phyloP scores from a whole-genome alignment of 2,329 filamentous ascomycete species.

The Fonsecaea monophora region DNA sequence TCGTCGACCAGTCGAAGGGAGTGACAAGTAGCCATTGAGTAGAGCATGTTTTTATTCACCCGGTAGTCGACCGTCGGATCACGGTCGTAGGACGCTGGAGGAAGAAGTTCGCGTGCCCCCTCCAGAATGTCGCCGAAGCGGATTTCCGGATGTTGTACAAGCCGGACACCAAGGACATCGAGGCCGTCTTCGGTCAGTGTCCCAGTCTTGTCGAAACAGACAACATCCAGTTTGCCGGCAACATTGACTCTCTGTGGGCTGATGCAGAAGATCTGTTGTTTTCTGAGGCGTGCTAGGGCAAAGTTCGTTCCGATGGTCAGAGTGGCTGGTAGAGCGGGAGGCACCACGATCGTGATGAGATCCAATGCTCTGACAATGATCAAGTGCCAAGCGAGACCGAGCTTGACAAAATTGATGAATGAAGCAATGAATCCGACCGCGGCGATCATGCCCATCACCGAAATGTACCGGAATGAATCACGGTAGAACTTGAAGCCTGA shows the following conservation, averaged over 20 bases:
- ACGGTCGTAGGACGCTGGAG: constrained; percentile 61
- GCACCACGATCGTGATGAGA: constrained; percentile 96
- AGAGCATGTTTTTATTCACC: constrained; percentile 74
- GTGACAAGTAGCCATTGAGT: constrained; percentile 97
- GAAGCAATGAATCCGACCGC: constrained; percentile 86
- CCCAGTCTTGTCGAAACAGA: constrained; percentile 99
- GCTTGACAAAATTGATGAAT: constrained; percentile 87
- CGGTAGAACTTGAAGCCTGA: constrained; percentile 98
- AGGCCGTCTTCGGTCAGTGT: constrained; percentile 95
- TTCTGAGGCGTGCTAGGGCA: constrained; percentile 82
- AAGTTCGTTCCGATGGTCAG: constrained; percentile 97
- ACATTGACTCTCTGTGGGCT: constrained; percentile 97
- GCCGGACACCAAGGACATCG: constrained; percentile 86
- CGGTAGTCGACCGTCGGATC: constrained; percentile 67
- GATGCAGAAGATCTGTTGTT: constrained; percentile 94
- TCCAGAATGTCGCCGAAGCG: constrained; percentile 76
- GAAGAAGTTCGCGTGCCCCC: constrained; percentile 66
- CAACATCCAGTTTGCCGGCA: constrained; percentile 90
- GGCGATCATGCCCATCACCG: constrained; percentile 90
- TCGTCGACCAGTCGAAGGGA: constrained; percentile 85
- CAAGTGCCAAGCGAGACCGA: constrained; percentile 83
- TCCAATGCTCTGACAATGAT: constrained; percentile 93
- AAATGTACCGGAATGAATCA: constrained; percentile 97
- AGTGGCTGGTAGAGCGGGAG: constrained; percentile 90
- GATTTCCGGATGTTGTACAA: constrained; percentile 69